phyloP scores from a whole-genome alignment of 805 yeast species.

The Zygosaccharomyces siamensis region DNA sequence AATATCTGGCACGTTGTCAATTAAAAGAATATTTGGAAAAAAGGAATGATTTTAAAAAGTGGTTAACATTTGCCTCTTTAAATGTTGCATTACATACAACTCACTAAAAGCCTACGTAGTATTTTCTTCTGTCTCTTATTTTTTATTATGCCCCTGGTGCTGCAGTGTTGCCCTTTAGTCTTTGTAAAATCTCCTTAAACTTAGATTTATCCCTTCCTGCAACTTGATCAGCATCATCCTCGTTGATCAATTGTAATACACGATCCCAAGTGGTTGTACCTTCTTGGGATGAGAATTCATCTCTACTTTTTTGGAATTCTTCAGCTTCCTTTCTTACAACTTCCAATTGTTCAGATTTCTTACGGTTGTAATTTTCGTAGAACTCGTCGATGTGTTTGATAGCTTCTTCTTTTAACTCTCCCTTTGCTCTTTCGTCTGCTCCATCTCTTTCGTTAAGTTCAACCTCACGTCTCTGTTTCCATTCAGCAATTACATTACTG shows the following conservation, averaged over 20 bases:
- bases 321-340: conserved; percentile 64
- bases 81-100: conserved; percentile 18
- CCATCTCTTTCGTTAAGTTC: conserved; percentile 79
- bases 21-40: conserved; percentile 3
- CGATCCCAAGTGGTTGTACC: conserved; percentile 73
- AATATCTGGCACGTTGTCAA: conserved; percentile 16
- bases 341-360: conserved; percentile 65
- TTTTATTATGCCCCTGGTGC: conserved; percentile 66
- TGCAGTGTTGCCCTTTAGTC: conserved; percentile 61
- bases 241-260: conserved; percentile 47
- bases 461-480: conserved; percentile 77
- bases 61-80: conserved; percentile 13
- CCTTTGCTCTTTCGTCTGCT: conserved; percentile 56
- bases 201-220: conserved; percentile 60
- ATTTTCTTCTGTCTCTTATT: conserved; percentile 42
- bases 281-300: conserved; percentile 72
- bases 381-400: conserved; percentile 82
- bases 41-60: conserved; percentile 3
- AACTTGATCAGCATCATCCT: conserved; percentile 41
- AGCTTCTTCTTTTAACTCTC: conserved; percentile 69
- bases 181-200: conserved; percentile 59
- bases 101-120: conserved; percentile 1
- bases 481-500: conserved; percentile 35
- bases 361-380: conserved; percentile 83
- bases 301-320: conserved; percentile 68